phyloP scores from a whole-genome alignment of 2,329 filamentous ascomycete genomes.

The Monosporascus sp. region DNA sequence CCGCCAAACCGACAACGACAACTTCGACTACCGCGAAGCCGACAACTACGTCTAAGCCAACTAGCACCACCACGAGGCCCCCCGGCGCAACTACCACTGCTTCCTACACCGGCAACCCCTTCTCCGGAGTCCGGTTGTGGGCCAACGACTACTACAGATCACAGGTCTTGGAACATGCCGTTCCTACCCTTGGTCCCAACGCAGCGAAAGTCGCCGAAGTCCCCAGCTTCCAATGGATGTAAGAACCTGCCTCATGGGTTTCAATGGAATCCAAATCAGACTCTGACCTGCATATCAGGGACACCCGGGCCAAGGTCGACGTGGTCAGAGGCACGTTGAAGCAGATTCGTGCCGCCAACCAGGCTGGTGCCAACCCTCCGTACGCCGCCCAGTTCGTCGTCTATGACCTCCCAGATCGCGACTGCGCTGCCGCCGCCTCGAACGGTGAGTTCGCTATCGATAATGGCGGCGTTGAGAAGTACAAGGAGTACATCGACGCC shows the following conservation, averaged over 20 bases:
- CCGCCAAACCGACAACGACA: slow-evolving; percentile 25
- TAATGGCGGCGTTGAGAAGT: slow-evolving; percentile 38
- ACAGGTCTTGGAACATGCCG: slow-evolving; percentile 24
- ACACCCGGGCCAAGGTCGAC: background rate
- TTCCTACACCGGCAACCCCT: slow-evolving; percentile 50
- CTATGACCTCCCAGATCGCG: slow-evolving; percentile 55
- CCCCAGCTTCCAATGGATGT: slow-evolving; percentile 51
- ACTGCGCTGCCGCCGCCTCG: slow-evolving; percentile 55
- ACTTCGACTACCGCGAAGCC: slow-evolving; percentile 25
- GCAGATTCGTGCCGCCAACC: slow-evolving; percentile 44
- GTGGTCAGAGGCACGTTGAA: slow-evolving; percentile 42
- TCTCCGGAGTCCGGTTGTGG: slow-evolving; percentile 37
- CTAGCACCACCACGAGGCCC: slow-evolving; percentile 17
- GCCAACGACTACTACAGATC: slow-evolving; percentile 26
- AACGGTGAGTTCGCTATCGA: slow-evolving; percentile 52
- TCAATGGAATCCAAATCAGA: slow-evolving; percentile 2
- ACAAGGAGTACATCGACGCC: slow-evolving; percentile 50
- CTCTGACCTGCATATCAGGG: too few relatives aligned
- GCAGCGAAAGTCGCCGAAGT: slow-evolving; percentile 49
- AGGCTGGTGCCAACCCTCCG: slow-evolving; percentile 41
- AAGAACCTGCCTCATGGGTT: slow-evolving; percentile 15
- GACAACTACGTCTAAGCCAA: slow-evolving; percentile 14
- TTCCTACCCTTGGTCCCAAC: slow-evolving; percentile 30
- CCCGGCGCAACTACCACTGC: slow-evolving; percentile 31
- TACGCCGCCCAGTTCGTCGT: slow-evolving; percentile 44